These are phyloP conservation scores for Streptanthus diversifolius DNA, from an alignment of 345 rosid species.

Conservation along the genomic window DNA sequence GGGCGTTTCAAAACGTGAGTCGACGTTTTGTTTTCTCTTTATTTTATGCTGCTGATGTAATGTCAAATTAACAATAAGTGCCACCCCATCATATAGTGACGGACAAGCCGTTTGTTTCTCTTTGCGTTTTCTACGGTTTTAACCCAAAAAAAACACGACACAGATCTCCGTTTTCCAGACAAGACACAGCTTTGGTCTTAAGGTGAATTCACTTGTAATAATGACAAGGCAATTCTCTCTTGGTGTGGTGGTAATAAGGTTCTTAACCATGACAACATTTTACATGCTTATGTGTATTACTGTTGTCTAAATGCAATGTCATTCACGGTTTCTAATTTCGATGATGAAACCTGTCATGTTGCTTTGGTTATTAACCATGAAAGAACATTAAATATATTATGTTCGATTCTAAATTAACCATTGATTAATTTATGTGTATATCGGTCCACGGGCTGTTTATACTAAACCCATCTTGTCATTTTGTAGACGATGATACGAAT, in stretches of 20 bases:
- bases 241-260: too few species aligned
- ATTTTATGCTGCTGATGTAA: not conserved
- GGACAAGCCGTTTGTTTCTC: not conserved
- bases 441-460: not conserved
- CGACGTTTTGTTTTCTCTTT: not conserved
- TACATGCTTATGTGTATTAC: too few species aligned
- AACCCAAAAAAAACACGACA: not conserved
- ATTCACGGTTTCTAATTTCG: not conserved
- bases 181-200: not conserved
- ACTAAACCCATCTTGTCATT: conserved; percentile 1
- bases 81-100: conserved; percentile 23
- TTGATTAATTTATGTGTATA: not conserved
- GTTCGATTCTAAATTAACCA: not conserved
- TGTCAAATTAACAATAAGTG: conserved; percentile 12
- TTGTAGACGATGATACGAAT: conserved; percentile 7
- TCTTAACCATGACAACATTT: too few species aligned
- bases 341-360: not conserved
- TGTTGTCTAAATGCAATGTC: too few species aligned
- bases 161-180: not conserved
- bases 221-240: too few species aligned
- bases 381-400: not conserved
- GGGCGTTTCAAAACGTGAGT: conserved; percentile 11
- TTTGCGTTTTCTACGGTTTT: not conserved
- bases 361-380: not conserved
- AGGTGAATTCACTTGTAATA: not conserved